These are phyloP conservation scores for Alternaria postmessia DNA, from an alignment of 2,329 filamentous ascomycete species.

Conservation along the genomic window DNA sequence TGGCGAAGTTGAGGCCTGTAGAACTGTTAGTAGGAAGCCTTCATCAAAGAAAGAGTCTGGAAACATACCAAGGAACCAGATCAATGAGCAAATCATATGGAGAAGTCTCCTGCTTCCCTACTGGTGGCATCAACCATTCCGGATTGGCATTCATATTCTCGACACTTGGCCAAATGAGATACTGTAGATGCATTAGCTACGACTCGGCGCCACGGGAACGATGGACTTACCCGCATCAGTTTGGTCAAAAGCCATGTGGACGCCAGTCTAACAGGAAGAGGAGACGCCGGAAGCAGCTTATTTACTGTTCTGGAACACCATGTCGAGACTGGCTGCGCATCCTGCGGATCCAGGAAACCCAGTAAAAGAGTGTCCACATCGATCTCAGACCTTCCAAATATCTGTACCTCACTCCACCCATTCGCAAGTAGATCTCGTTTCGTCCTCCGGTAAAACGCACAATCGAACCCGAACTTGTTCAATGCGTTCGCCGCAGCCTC, in stretches of 20 bases:
- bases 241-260: conserved; percentile 46
- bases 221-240: conserved; percentile 45
- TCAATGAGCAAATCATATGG: conserved; percentile 47
- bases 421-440: conserved; percentile 45
- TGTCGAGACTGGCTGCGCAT: conserved; percentile 43
- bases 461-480: conserved; percentile 47
- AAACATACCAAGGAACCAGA: conserved; percentile 45
- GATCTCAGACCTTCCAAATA: conserved; percentile 45
- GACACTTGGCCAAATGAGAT: conserved; percentile 49
- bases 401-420: conserved; percentile 43
- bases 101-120: conserved; percentile 39
- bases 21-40: conserved; percentile 20
- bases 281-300: conserved; percentile 35
- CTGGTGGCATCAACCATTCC: conserved; percentile 46
- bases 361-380: conserved; percentile 48
- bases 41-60: background rate
- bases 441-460: conserved; percentile 41
- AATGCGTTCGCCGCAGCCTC: conserved; percentile 28
- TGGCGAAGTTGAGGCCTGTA: conserved; percentile 46
- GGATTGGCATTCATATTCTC: conserved; percentile 47
- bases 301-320: conserved; percentile 46
- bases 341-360: conserved; percentile 45
- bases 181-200: conserved; percentile 33
- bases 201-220: background rate
- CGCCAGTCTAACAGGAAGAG: conserved; percentile 42